Evolutionary conservation across 2,329 filamentous ascomycete genomes (phyloP), one percentile per base, ranked within the genome.

Genomic region (Cordyceps tenuipes): DNA sequence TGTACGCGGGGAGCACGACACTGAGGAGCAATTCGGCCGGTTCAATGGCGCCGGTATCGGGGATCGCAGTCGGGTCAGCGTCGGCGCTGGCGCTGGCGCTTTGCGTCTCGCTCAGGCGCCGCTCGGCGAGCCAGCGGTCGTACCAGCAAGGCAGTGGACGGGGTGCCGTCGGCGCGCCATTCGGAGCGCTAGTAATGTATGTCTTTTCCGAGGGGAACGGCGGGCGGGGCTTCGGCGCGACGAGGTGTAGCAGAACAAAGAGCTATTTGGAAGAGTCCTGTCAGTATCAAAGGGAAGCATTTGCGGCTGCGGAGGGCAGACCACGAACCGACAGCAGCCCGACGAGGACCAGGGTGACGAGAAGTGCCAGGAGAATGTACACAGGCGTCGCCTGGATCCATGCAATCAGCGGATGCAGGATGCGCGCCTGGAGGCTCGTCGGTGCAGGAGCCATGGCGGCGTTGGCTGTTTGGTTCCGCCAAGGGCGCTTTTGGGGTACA

Each of bases 1-100:
- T 99, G 80, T 91, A 99, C 10, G 94, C 94, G 0, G 94, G 94
- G 48, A 99, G 87, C 0, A 99, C 91, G 8, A 97, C 86, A 58
- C 89, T 94, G 78, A 99, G 85, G 70, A 88, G 89, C n/a, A 97
- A 75, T 63, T 92, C 86, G 15, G 91, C 83, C 2, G 86, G 81
- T 64, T 91, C 88, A 59, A 95, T 88, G 49, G 77, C 74, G 65
- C 83, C 80, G 17, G 79, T 72, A 64, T 84, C 78, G 44, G 73
- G 72, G 3, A 73, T 75, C 67, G 67, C 67, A 31, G 39, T 55
- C n/a, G 39, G 52, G 19, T 52, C 36, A 17, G 19, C 21, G 39
- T 23, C 15, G 17, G 48, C 47, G n/a, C 19, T 41, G n/a, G 48
- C n/a, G 41, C 21, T n/a, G 26, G 65, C 63, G 43, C 68, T 62